Evolutionary conservation across 2,329 filamentous ascomycete genomes (phyloP).

Genomic region (Penicillium sp.): DNA sequence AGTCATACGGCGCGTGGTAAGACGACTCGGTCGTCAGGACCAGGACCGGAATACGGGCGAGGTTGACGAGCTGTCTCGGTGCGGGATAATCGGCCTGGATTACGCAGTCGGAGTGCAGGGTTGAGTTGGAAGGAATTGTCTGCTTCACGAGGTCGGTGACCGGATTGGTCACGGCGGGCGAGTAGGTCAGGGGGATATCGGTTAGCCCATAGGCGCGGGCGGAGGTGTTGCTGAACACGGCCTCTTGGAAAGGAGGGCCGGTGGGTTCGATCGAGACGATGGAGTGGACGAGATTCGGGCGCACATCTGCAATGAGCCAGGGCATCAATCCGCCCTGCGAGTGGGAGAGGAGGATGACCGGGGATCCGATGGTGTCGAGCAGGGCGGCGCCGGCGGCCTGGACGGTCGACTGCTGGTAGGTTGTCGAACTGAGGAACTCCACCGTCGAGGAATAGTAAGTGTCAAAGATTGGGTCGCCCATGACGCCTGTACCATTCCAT

Average conservation of each 20-base stretch:
- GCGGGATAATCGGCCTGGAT: slow-evolving; percentile 38
- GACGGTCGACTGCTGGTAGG: slow-evolving; percentile 32
- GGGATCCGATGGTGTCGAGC: slow-evolving; percentile 45
- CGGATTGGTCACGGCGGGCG: slow-evolving; percentile 45
- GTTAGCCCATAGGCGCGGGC: slow-evolving; percentile 50
- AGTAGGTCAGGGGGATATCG: slow-evolving; percentile 53
- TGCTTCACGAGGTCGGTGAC: slow-evolving; percentile 37
- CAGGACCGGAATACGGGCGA: slow-evolving; percentile 51
- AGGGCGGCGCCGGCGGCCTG: slow-evolving; percentile 45
- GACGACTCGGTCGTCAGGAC: slow-evolving; percentile 56
- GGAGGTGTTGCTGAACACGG: slow-evolving; percentile 38
- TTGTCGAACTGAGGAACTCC: slow-evolving; percentile 14
- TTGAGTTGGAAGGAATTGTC: slow-evolving; percentile 18
- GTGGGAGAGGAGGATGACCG: slow-evolving; percentile 51
- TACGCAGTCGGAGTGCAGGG: slow-evolving; percentile 36
- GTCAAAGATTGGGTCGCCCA: slow-evolving; percentile 53
- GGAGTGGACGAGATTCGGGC: slow-evolving; percentile 49
- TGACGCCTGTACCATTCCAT: slow-evolving; percentile 36
- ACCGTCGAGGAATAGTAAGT: slow-evolving; percentile 46
- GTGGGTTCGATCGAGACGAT: slow-evolving; percentile 55
- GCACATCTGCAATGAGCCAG: slow-evolving; percentile 52
- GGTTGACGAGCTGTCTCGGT: slow-evolving; percentile 49
- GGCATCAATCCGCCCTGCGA: slow-evolving; percentile 50
- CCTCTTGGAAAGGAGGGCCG: slow-evolving; percentile 54
- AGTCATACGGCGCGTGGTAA: slow-evolving; percentile 56